Conservation (phyloP, 768 basidiomycete genomes). For the Phaeotremella skinneri region DNA sequence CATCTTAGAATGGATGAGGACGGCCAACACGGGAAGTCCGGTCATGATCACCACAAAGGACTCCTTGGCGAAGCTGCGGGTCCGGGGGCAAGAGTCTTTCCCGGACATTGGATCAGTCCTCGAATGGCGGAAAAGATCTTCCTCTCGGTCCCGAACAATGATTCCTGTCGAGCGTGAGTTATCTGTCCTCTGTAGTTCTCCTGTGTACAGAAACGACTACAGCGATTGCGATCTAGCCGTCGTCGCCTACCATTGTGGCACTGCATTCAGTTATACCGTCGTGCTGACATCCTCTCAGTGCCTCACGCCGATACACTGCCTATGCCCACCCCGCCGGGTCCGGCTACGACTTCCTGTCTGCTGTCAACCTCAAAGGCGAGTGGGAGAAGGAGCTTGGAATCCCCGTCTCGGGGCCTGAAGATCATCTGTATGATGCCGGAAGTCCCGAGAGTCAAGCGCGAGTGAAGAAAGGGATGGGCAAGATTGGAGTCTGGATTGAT, state of each 20-base stretch:
- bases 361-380: conserved; percentile 46
- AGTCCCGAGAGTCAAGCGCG: conserved; percentile 35
- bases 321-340: conserved; percentile 47
- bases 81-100: not conserved
- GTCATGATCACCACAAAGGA: conserved; percentile 6
- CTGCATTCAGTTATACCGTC: not conserved
- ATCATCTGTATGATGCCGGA: conserved; percentile 46
- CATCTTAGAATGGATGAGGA: conserved; percentile 11
- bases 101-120: conserved; percentile 8
- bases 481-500: conserved; percentile 49
- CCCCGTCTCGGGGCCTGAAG: conserved; percentile 36
- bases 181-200: not conserved
- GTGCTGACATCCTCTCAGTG: conserved; percentile 20
- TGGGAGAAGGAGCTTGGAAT: conserved; percentile 46
- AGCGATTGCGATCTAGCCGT: not conserved
- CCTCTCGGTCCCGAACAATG: conserved; percentile 44
- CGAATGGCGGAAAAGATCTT: conserved; percentile 47
- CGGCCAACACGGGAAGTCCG: conserved; percentile 9
- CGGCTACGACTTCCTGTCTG: conserved; percentile 45
- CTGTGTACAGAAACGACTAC: not conserved
- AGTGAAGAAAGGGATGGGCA: conserved; percentile 26
- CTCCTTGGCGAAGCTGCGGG: conserved; percentile 3
- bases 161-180: conserved; percentile 45
- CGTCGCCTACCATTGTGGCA: not conserved
- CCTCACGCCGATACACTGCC: conserved; percentile 41